Evolutionary conservation across 2,329 filamentous ascomycete species (phyloP), one percentile per base, ranked within the genome.

Genomic region (Pseudocercospora macadamiae): DNA sequence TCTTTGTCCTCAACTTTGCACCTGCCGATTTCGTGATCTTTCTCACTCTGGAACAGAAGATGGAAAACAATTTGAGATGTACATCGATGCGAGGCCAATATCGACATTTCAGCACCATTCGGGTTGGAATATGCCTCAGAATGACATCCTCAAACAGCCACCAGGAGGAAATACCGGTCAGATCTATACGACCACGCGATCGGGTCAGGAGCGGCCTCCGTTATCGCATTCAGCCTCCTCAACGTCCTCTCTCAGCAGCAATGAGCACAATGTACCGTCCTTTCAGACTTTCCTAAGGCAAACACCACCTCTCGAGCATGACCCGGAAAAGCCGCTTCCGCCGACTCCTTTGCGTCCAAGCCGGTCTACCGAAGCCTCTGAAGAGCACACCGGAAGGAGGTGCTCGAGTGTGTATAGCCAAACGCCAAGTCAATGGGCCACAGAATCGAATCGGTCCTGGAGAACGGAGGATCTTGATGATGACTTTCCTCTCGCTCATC

Each of bases 341-440:
- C 70, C 71, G 4, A 63, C 64, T 16, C 70, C 71, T 34, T 18
- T 58, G 28, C 51, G 37, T 10, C 28, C 48, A 7, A 44, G 48
- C 26, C 12, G 32, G 14, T 34, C 36, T 16, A 19, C 26, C 14
- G 10, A 16, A 14, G 16, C 30, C 19, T 16, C 7, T n/a, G 45
- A 54, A n/a, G 18, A 48, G 4, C 36, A 25, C 4, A 55, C 25
- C 14, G 30, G 30, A 18, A 62, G 66, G 45, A 59, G 70, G 7
- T 63, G 70, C 7, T 73, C 71, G 4, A 74, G 73, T 51, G 65
- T 73, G 23, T 75, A 74, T 54, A 75, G 73, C 44, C 68, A 65
- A 9, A 65, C 69, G 10, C 59, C 66, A 23, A 70, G 68, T 19
- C 65, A 70, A 30, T 70, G 65, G 64, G 64, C 37, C 8, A 19